Conservation (phyloP, 345 rosid genomes). For the Salix arbutifolia region DNA sequence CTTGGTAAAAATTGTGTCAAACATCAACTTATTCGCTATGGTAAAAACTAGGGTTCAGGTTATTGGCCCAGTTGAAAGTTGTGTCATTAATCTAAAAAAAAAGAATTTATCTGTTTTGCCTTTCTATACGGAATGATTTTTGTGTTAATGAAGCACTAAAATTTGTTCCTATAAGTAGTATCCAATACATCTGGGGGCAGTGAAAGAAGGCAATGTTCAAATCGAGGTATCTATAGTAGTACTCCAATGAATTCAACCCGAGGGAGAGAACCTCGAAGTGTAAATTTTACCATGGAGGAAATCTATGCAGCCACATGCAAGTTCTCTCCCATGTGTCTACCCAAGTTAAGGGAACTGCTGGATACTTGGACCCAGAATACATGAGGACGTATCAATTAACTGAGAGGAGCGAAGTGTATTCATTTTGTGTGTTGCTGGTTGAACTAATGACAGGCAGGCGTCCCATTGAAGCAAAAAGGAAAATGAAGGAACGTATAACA, state of each 20-base stretch:
- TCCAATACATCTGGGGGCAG: constrained; percentile 33
- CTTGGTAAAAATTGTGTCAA: not conserved
- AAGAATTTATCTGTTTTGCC: not conserved
- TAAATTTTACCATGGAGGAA: constrained; percentile 55
- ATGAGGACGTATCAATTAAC: constrained; percentile 82
- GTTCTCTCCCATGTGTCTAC: constrained; percentile 90
- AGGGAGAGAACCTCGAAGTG: constrained; percentile 39
- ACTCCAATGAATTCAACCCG: constrained; percentile 25
- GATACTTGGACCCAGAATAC: constrained; percentile 93
- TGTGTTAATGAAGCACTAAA: not conserved
- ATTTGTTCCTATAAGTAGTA: constrained; percentile 13
- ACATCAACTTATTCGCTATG: not conserved
- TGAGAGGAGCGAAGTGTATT: constrained; percentile 90
- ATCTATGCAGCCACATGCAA: constrained; percentile 64
- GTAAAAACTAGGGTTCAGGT: not conserved
- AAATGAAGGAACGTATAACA: constrained; percentile 71
- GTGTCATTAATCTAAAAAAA: not conserved
- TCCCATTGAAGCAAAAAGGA: constrained; percentile 73
- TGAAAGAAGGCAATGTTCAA: constrained; percentile 43
- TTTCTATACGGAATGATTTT: not conserved
- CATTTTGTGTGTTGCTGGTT: constrained; percentile 80
- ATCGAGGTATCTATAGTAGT: constrained; percentile 30
- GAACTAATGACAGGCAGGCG: constrained; percentile 80
- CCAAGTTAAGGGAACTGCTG: constrained; percentile 97
- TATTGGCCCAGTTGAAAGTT: not conserved